Evolutionary conservation across 306 rosid species (phyloP).

Genomic region (Pueraria montana): DNA sequence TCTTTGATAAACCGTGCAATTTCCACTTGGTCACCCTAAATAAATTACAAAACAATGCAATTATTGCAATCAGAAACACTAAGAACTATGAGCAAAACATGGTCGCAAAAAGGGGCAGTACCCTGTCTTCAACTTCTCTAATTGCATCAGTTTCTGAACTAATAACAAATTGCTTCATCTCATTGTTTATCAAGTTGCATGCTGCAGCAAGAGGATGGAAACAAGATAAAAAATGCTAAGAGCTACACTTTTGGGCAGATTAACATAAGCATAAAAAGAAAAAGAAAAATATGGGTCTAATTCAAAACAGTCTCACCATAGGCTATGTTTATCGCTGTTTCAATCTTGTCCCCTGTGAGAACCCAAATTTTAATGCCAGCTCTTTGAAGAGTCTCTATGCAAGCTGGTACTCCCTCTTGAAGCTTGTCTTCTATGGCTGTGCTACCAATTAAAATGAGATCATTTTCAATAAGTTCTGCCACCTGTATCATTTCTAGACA

Average conservation of each 20-base stretch:
- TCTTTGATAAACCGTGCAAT: constrained; percentile 87
- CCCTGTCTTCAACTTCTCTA: constrained; percentile 93
- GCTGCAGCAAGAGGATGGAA: constrained; percentile 64
- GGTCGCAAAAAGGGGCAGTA: constrained; percentile 45
- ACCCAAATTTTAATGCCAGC: constrained; percentile 99
- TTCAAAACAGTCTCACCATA: constrained; percentile 73
- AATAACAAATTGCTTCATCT: constrained; percentile 89
- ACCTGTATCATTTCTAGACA: constrained; percentile 68
- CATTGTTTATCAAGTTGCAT: constrained; percentile 90
- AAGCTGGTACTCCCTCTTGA: constrained; percentile 98
- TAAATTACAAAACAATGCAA: constrained; percentile 31
- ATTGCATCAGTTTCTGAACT: constrained; percentile 96
- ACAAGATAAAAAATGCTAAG: constrained; percentile 34
- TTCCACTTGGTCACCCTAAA: constrained; percentile 96
- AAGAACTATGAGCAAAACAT: constrained; percentile 32
- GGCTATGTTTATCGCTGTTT: constrained; percentile 97
- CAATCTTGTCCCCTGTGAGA: constrained; percentile 98
- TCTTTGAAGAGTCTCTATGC: constrained; percentile 91
- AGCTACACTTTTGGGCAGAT: constrained; percentile 4
- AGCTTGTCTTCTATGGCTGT: constrained; percentile 99
- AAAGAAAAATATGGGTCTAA: constrained; percentile 5
- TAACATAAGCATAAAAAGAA: constrained; percentile 15
- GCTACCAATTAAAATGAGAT: constrained; percentile 88
- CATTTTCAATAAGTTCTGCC: constrained; percentile 91
- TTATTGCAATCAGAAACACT: constrained; percentile 12